Evolutionary conservation across 2,329 filamentous ascomycete species (phyloP).

Genomic region (Biscogniauxia mediterranea): DNA sequence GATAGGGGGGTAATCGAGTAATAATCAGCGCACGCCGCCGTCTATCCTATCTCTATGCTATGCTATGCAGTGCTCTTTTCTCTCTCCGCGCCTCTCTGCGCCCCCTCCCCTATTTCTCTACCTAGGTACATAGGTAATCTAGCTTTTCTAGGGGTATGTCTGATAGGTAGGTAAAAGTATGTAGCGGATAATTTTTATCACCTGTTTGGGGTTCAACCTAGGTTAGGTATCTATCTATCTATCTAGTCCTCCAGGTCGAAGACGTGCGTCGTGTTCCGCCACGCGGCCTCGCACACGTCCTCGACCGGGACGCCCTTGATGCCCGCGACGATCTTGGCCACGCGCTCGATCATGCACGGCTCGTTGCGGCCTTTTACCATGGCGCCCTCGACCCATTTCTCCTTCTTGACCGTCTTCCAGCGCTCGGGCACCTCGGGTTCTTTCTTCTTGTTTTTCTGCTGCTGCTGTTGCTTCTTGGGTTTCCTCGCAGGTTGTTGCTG

Average conservation of each 20-base stretch:
- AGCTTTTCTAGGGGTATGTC: too few relatives aligned
- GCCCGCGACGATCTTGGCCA: conserved; percentile 84
- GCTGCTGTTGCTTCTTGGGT: conserved; percentile 15
- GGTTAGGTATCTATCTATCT: neutral
- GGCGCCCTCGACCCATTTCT: conserved; percentile 82
- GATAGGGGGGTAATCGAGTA: too few relatives aligned
- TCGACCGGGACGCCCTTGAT: conserved; percentile 79
- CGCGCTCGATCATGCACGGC: conserved; percentile 78
- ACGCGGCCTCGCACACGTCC: conserved; percentile 82
- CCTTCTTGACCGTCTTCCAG: conserved; percentile 89
- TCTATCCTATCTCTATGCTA: neutral
- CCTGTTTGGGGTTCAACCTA: neutral
- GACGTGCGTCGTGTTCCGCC: conserved; percentile 77
- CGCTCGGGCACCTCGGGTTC: conserved; percentile 66
- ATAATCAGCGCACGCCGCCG: neutral
- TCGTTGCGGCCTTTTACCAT: conserved; percentile 98
- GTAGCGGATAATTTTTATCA: too few relatives aligned
- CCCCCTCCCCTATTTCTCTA: neutral
- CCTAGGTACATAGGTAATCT: too few relatives aligned
- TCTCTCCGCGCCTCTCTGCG: too few relatives aligned
- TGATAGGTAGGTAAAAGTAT: too few relatives aligned
- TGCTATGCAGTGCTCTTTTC: too few relatives aligned
- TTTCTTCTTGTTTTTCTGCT: conserved; percentile 41
- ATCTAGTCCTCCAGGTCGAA: conserved; percentile 64
- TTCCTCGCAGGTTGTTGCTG: neutral